Conservation (phyloP, 2,329 filamentous ascomycete genomes). For the Aspergillus spinulosporus region DNA sequence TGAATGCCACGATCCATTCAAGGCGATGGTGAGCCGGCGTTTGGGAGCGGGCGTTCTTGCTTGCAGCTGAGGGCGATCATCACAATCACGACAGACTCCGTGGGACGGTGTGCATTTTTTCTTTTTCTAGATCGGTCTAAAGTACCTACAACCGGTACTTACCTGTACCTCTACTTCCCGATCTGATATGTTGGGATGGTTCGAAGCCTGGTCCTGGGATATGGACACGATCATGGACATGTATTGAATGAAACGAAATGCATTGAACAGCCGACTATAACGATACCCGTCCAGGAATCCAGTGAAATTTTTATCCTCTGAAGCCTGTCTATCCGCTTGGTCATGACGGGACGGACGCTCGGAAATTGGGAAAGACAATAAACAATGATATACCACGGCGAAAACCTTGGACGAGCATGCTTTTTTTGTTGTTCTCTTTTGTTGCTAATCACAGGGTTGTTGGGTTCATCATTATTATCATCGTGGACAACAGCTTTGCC, state of each 20-base stretch:
- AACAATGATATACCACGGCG: conserved; percentile 7
- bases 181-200: not conserved
- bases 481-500: conserved; percentile 9
- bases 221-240: not conserved
- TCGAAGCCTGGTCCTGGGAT: not conserved
- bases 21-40: not conserved
- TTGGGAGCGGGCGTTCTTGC: not conserved
- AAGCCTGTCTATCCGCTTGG: conserved; percentile 7
- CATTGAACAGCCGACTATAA: conserved; percentile 9
- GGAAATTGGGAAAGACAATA: not conserved
- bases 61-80: not conserved
- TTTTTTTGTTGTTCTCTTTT: conserved; percentile 13
- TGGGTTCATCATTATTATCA: conserved; percentile 19
- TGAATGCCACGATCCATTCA: not conserved
- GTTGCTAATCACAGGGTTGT: conserved; percentile 16
- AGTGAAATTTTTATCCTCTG: conserved; percentile 9
- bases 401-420: conserved; percentile 12
- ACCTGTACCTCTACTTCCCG: not conserved
- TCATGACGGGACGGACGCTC: not conserved
- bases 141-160: not conserved
- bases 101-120: not conserved
- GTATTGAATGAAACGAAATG: not conserved
- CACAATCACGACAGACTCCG: not conserved
- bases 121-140: not conserved
- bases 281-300: conserved; percentile 5